Conservation (phyloP, 192 early-diverging fungal species). For the Neocallimastix lanati region DNA sequence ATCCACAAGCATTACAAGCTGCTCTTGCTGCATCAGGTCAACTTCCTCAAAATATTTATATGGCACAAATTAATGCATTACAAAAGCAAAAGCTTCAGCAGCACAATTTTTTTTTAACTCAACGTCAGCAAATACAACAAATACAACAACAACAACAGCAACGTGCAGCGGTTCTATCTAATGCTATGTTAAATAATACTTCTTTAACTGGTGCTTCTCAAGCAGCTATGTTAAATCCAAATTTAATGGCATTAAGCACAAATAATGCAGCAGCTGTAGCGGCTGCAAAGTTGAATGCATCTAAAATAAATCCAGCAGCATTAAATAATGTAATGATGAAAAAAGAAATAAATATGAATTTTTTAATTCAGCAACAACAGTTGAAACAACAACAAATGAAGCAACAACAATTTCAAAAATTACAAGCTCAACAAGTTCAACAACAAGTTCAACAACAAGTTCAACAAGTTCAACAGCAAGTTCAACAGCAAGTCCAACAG, state of each 20-base stretch:
- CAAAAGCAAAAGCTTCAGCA: background rate
- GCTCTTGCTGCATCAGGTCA: background rate
- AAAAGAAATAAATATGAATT: background rate
- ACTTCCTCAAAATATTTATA: background rate
- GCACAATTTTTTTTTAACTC: background rate
- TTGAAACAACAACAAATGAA: background rate
- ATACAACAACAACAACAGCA: background rate
- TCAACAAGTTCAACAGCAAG: background rate
- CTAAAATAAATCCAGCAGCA: background rate
- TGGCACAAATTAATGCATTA: background rate
- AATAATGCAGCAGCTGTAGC: background rate
- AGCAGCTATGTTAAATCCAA: background rate
- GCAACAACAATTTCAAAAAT: background rate
- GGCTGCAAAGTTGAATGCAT: background rate
- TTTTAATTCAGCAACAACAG: background rate
- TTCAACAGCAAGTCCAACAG: background rate
- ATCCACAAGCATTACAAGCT: background rate
- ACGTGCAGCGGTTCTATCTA: background rate
- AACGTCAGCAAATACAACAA: background rate
- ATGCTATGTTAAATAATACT: background rate
- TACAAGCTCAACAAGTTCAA: background rate
- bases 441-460: background rate
- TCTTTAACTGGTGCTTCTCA: background rate
- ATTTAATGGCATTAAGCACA: background rate
- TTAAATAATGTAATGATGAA: background rate